Conservation (phyloP, 2,329 filamentous ascomycete genomes). For the Botryotinia convoluta region DNA sequence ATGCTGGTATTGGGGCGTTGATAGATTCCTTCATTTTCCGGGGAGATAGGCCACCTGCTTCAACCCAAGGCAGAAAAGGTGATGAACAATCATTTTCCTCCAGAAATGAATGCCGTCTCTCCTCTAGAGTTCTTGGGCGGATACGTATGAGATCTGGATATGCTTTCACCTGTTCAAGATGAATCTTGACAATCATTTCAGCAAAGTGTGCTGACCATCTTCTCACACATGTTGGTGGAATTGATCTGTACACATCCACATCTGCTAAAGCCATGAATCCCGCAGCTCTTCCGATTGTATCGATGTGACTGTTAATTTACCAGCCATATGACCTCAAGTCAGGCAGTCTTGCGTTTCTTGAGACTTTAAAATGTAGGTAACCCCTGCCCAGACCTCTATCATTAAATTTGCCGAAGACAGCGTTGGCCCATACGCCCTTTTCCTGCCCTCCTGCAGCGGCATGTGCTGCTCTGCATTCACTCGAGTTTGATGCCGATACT, state of each 20-base stretch:
- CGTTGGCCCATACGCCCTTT: background rate
- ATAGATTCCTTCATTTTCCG: background rate
- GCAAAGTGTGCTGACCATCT: background rate
- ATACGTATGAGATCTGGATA: background rate
- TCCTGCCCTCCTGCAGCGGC: background rate
- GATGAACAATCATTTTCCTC: background rate
- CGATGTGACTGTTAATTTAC: background rate
- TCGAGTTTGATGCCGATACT: background rate
- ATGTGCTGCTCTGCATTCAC: background rate
- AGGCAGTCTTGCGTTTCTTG: background rate
- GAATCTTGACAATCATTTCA: background rate
- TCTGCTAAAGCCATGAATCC: background rate
- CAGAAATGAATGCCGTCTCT: background rate
- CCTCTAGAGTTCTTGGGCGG: background rate
- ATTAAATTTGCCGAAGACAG: background rate
- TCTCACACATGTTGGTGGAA: background rate
- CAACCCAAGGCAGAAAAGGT: background rate
- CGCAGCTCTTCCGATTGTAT: background rate
- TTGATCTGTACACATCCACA: background rate
- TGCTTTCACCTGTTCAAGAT: background rate
- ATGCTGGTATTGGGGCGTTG: background rate
- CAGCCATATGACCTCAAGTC: background rate
- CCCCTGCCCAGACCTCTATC: too few species aligned
- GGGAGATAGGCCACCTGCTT: background rate
- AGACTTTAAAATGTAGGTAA: background rate